Percentiles rank a stretch among this genome's conserved stretches.
These are phyloP conservation scores for Sequoiadendron giganteum DNA, from an alignment of 75 land plant species.

Conservation along the genomic window DNA sequence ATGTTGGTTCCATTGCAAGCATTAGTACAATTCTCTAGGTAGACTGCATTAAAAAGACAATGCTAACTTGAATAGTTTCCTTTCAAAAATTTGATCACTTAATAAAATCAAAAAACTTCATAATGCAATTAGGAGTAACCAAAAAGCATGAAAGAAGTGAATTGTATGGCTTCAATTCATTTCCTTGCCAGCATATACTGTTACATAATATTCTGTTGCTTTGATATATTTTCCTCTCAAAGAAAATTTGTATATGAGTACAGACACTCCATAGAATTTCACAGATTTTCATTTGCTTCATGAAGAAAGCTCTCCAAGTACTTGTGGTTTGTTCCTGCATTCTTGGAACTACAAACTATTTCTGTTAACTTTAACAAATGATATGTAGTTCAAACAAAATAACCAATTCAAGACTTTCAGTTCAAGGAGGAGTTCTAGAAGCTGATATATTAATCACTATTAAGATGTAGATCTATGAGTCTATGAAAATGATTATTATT, in stretches of 20 bases:
- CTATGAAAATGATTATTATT: background rate
- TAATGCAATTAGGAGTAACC: background rate
- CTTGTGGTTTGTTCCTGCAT: background rate
- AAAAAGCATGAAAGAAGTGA: background rate
- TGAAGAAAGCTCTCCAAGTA: background rate
- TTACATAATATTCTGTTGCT: background rate
- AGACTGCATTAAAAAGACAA: background rate
- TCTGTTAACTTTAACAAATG: background rate
- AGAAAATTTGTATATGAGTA: background rate
- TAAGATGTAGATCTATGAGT: background rate
- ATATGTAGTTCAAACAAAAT: background rate
- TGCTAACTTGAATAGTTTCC: background rate
- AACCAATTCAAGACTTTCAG: background rate
- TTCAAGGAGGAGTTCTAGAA: background rate
- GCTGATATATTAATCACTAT: background rate
- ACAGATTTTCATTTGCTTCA: background rate
- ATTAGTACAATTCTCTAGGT: background rate
- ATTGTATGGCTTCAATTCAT: background rate
- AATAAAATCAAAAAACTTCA: background rate
- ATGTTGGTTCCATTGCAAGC: background rate
- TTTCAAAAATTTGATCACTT: background rate
- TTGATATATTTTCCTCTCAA: background rate
- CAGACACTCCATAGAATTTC: background rate
- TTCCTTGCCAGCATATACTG: background rate
- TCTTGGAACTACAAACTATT: background rate